Base-by-base conservation (phyloP, 768 basidiomycete species). In the Flagelloscypha sp. region DNA sequence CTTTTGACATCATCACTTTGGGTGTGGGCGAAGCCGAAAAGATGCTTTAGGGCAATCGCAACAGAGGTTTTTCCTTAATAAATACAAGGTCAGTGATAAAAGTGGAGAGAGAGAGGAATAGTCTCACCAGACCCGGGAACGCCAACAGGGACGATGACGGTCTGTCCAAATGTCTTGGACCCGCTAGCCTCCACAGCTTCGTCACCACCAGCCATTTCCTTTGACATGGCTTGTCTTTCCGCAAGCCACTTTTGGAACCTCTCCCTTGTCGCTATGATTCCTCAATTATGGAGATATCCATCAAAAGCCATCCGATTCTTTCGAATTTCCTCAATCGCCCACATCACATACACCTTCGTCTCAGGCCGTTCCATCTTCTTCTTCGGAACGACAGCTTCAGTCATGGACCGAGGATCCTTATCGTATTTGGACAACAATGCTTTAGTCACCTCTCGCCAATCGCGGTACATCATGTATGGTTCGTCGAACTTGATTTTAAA, bases 401-500 rank as follows among this genome's bases (percentile, higher is more conserved):
- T n/a, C n/a, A n/a, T n/a, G n/a, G n/a, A n/a, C n/a, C n/a, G n/a
- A n/a, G n/a, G 7, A 44, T 51, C 27, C 43, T 49, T 15, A 53
- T 52, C 4, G 48, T 56, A 27, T 65, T 58, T 28, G 6, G 61
- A 48, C 7, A 92, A 64, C n/a, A 94, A 64, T 8, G 55, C 58
- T 54, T 87, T 86, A 5, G 95, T 97, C 35, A 93, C 69, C 58
- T 98, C 94, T 37, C 94, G 73, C 90, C 92, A 98, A 53, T 93
- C 87, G 37, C 95, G 82, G 60, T 95, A 98, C 79, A 94, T 93
- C 72, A 97, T 79, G 55, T 99, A 99, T 2, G 94, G 94, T 52
- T 98, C 89, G 57, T 98, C 92, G 57, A 97, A 98, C 55, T 99
- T 99, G 63, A 98, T 72, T 54, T 99, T 99, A 78, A 95, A 98